Conservation (phyloP, 2,329 filamentous ascomycete genomes). For the Dendrostoma leiphaemia region DNA sequence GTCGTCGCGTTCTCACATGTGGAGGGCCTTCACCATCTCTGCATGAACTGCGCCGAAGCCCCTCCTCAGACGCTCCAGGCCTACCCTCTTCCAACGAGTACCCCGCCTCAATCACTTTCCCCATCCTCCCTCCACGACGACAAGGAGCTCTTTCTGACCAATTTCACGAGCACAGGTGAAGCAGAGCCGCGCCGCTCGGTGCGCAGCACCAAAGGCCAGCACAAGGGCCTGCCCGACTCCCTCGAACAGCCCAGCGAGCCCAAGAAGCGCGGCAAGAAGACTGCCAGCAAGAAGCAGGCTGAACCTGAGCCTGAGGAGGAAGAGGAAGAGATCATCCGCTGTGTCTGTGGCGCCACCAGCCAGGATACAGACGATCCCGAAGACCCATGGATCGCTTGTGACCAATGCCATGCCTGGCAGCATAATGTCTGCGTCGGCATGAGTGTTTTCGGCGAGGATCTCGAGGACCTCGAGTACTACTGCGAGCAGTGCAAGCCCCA, state of each 20-base stretch:
- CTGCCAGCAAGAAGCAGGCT: constrained; percentile 53
- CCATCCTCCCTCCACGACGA: neutral
- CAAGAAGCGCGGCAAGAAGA: constrained; percentile 47
- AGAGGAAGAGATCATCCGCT: constrained; percentile 79
- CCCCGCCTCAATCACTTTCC: neutral
- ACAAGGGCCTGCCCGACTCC: constrained; percentile 77
- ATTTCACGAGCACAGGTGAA: constrained; percentile 27
- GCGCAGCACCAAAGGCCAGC: constrained; percentile 93
- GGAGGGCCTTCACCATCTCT: too few relatives aligned
- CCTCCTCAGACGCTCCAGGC: too few relatives aligned
- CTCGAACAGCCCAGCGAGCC: constrained; percentile 59
- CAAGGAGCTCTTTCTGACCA: constrained; percentile 21
- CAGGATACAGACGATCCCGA: constrained; percentile 77
- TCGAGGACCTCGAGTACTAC: constrained; percentile 76
- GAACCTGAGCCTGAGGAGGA: constrained; percentile 53
- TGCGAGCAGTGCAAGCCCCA: constrained; percentile 88
- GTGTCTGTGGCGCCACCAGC: constrained; percentile 85
- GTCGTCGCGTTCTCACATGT: neutral
- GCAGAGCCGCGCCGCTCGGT: constrained; percentile 88
- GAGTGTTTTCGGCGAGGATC: constrained; percentile 71
- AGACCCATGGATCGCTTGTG: constrained; percentile 94
- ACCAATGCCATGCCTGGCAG: constrained; percentile 91
- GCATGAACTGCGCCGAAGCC: too few relatives aligned
- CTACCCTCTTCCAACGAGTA: neutral
- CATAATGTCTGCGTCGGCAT: constrained; percentile 96